Percentiles rank a stretch among this genome's conserved stretches.
These are phyloP conservation scores for Gossypium longicalyx DNA, from an alignment of 345 rosid genomes.

Conservation along the genomic window DNA sequence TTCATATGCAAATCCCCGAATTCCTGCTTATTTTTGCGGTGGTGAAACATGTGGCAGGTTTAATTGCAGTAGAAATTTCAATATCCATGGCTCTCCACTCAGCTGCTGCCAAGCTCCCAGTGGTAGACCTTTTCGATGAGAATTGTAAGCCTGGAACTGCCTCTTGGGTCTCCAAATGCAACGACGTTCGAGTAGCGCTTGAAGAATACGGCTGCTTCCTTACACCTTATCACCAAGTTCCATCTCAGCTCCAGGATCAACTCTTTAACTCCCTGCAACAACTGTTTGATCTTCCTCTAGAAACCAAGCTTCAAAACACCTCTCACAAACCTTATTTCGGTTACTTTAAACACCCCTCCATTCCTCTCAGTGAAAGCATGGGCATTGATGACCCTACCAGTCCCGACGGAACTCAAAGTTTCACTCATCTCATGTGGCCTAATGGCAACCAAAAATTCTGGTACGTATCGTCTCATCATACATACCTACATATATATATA, in stretches of 20 bases:
- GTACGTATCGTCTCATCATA: constrained; percentile 21
- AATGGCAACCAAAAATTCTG: constrained; percentile 41
- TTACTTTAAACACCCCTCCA: constrained; percentile 30
- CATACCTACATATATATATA: neutral
- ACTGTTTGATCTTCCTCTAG: constrained; percentile 42
- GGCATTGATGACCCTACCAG: constrained; percentile 40
- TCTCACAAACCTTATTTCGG: constrained; percentile 43
- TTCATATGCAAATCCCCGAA: neutral
- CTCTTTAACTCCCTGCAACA: constrained; percentile 29
- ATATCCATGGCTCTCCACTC: neutral
- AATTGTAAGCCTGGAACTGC: constrained; percentile 38
- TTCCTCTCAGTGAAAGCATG: constrained; percentile 45
- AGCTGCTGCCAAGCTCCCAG: neutral
- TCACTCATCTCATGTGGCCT: constrained; percentile 51
- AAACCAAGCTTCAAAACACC: constrained; percentile 34
- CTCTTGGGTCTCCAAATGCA: constrained; percentile 40
- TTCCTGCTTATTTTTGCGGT: neutral
- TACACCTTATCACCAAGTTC: constrained; percentile 30
- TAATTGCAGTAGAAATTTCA: constrained; percentile 1
- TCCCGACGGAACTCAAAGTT: constrained; percentile 26
- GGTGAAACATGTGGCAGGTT: neutral
- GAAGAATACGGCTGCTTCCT: constrained; percentile 56
- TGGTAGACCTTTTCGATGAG: constrained; percentile 35
- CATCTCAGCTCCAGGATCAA: constrained; percentile 25
- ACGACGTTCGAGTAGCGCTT: constrained; percentile 39